Evolutionary conservation across 2,329 filamentous ascomycete genomes (phyloP).

Genomic region (Penicillium janthinellum): DNA sequence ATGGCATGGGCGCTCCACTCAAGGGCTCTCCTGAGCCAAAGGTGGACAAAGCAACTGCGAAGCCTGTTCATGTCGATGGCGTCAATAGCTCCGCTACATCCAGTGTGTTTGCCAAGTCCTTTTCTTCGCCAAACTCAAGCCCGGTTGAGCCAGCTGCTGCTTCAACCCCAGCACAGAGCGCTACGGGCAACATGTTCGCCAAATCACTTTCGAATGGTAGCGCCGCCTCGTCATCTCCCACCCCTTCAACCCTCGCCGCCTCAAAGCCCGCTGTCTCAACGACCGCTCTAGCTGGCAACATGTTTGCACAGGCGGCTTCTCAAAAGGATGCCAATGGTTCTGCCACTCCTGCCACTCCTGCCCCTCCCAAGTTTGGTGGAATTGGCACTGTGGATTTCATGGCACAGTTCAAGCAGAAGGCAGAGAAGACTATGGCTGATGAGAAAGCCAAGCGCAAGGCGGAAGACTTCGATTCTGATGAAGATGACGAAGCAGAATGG

Average conservation of each 20-base stretch:
- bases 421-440: slow-evolving; percentile 45
- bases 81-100: slow-evolving; percentile 17
- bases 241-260: not conserved
- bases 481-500: slow-evolving; percentile 54
- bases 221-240: not conserved
- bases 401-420: slow-evolving; percentile 44
- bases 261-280: not conserved
- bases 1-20: slow-evolving; percentile 40
- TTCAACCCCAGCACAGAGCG: not conserved
- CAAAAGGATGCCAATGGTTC: not conserved
- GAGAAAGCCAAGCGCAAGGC: slow-evolving; percentile 53
- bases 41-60: not conserved
- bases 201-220: slow-evolving; percentile 1
- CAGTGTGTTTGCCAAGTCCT: slow-evolving; percentile 25
- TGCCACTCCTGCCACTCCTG: not conserved
- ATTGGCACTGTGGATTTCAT: slow-evolving; percentile 41
- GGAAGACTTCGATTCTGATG: slow-evolving; percentile 55
- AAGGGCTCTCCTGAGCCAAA: slow-evolving; percentile 11
- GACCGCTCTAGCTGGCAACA: slow-evolving; percentile 24
- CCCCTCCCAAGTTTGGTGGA: slow-evolving; percentile 37
- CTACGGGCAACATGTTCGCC: not conserved
- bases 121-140: slow-evolving; percentile 11
- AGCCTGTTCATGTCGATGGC: not conserved
- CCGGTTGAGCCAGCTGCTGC: not conserved
- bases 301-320: slow-evolving; percentile 13